A percentile compares a stretch with the other conserved stretches of the same genome.
These are phyloP conservation scores for Cyclotella atomus DNA, from an alignment of 108 stramenopile genomes.

Conservation along the genomic window DNA sequence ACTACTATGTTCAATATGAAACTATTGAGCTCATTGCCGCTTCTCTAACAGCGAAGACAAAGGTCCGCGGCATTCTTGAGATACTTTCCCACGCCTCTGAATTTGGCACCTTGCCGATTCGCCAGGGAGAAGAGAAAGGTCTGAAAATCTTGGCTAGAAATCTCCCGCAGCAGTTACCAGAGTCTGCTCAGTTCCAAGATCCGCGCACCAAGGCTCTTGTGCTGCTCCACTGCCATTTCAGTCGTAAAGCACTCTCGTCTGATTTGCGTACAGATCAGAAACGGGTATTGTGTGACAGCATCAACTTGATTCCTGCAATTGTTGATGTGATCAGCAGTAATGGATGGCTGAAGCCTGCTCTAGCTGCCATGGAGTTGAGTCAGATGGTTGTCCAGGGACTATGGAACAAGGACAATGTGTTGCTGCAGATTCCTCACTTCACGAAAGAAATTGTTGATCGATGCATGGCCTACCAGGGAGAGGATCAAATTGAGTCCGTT, in stretches of 20 bases:
- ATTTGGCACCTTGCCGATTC: slow-evolving; percentile 85
- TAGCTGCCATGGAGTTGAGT: slow-evolving; percentile 98
- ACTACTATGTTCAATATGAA: slow-evolving; percentile 96
- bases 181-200: slow-evolving; percentile 72
- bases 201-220: slow-evolving; percentile 92
- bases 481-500: slow-evolving; percentile 84
- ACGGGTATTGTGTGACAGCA: slow-evolving; percentile 75
- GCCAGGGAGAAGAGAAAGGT: slow-evolving; percentile 92
- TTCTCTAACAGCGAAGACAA: slow-evolving; percentile 94
- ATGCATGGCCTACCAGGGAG: slow-evolving; percentile 71
- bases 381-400: slow-evolving; percentile 98
- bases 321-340: slow-evolving; percentile 98
- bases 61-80: slow-evolving; percentile 92
- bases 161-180: slow-evolving; percentile 80
- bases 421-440: slow-evolving; percentile 97
- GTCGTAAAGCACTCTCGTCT: slow-evolving; percentile 74
- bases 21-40: slow-evolving; percentile 97
- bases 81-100: slow-evolving; percentile 95
- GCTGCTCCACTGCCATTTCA: slow-evolving; percentile 92
- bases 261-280: slow-evolving; percentile 89
- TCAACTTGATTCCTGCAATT: slow-evolving; percentile 90
- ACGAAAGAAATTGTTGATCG: slow-evolving; percentile 88
- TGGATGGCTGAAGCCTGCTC: slow-evolving; percentile 96
- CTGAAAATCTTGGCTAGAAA: slow-evolving; percentile 85
- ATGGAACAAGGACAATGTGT: slow-evolving; percentile 93